Conservation (phyloP, 2,329 filamentous ascomycete species). For the Talaromyces pinophilus region DNA sequence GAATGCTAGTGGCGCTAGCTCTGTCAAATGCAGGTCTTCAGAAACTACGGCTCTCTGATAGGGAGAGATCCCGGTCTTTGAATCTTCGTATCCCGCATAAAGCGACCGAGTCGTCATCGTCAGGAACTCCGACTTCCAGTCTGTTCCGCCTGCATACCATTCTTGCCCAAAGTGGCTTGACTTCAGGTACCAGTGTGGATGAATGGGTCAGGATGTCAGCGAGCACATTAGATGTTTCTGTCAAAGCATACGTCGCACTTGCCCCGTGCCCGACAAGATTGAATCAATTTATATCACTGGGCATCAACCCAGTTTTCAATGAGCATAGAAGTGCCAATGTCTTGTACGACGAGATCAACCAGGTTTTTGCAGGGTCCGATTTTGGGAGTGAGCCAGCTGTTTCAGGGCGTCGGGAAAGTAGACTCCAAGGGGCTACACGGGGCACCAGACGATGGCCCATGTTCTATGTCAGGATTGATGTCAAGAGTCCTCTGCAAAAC, state of each 20-base stretch:
- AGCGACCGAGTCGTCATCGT: constrained; percentile 23
- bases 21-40: constrained; percentile 65
- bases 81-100: constrained; percentile 30
- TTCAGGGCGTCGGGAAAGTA: constrained; percentile 49
- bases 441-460: constrained; percentile 81
- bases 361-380: constrained; percentile 70
- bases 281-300: constrained; percentile 79
- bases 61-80: constrained; percentile 41
- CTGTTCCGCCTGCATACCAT: constrained; percentile 40
- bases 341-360: constrained; percentile 77
- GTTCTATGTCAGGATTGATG: constrained; percentile 74
- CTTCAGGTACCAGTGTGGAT: constrained; percentile 53
- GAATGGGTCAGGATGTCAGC: constrained; percentile 74
- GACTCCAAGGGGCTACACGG: constrained; percentile 56
- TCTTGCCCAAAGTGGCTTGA: constrained; percentile 66
- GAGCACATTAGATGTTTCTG: constrained; percentile 59
- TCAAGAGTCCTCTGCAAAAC: constrained; percentile 45
- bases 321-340: constrained; percentile 60
- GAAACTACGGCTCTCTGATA: constrained; percentile 61
- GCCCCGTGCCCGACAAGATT: constrained; percentile 69
- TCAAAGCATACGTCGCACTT: constrained; percentile 72
- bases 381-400: constrained; percentile 62
- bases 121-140: constrained; percentile 43
- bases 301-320: constrained; percentile 63
- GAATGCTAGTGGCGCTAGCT: constrained; percentile 63